phyloP scores from a whole-genome alignment of 495 filamentous ascomycete species.

The Penicillium malachiteum region DNA sequence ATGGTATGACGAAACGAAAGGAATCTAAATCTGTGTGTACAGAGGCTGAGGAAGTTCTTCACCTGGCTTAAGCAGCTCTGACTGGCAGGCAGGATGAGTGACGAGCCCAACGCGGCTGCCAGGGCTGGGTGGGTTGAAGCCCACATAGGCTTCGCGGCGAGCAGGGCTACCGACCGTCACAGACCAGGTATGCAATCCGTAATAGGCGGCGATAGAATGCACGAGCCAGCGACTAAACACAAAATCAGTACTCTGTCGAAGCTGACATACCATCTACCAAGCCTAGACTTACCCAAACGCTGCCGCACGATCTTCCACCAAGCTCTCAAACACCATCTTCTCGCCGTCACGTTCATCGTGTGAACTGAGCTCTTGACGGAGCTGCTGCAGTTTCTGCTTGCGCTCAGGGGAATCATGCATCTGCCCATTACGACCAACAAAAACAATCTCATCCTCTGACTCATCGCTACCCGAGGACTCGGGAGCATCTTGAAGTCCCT shows the following conservation, averaged over 20 bases:
- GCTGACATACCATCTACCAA: not conserved
- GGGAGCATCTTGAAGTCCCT: constrained; percentile 49
- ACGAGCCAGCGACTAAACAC: constrained; percentile 80
- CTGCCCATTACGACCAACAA: constrained; percentile 74
- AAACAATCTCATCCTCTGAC: constrained; percentile 90
- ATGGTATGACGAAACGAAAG: not conserved
- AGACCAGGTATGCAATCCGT: constrained; percentile 83
- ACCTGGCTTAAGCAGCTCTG: constrained; percentile 35
- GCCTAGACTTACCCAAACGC: constrained; percentile 70
- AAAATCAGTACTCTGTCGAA: constrained; percentile 7
- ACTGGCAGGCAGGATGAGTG: constrained; percentile 25
- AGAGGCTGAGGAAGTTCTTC: constrained; percentile 59
- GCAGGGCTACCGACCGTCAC: constrained; percentile 73
- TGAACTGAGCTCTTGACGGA: constrained; percentile 41
- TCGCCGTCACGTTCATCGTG: constrained; percentile 54
- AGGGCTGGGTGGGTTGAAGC: constrained; percentile 51
- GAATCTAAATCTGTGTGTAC: constrained; percentile 56
- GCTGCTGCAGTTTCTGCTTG: constrained; percentile 29
- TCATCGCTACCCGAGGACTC: constrained; percentile 55
- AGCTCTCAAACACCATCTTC: constrained; percentile 76
- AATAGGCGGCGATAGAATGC: constrained; percentile 88
- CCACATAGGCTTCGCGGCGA: constrained; percentile 86
- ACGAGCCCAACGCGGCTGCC: constrained; percentile 30
- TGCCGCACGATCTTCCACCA: constrained; percentile 69
- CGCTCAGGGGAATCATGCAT: constrained; percentile 62